Percentiles rank a stretch among this genome's conserved stretches.
Conservation (phyloP, 495 filamentous ascomycete genomes). For the Podospora fimiseda region DNA sequence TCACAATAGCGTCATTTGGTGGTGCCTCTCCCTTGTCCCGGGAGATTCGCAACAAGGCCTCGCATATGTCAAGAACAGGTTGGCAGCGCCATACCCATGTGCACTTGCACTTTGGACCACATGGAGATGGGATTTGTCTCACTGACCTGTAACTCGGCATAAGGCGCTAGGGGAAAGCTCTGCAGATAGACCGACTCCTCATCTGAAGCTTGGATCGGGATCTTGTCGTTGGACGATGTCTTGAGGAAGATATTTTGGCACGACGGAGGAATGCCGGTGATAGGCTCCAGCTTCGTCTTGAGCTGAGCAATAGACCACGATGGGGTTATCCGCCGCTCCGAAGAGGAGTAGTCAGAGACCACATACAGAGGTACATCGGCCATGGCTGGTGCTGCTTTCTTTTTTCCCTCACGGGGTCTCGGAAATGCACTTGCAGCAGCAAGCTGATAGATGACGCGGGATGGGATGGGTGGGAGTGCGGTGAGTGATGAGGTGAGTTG, state of each 20-base stretch:
- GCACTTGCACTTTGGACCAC: not conserved
- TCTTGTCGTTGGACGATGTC: conserved; percentile 46
- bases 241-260: conserved; percentile 68
- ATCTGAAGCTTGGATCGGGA: conserved; percentile 55
- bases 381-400: conserved; percentile 37
- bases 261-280: conserved; percentile 83
- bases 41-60: not conserved
- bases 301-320: conserved; percentile 86
- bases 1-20: not conserved
- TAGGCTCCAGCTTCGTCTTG: conserved; percentile 83
- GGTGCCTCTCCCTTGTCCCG: not conserved
- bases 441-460: too few species aligned
- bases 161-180: conserved; percentile 58
- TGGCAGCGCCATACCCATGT: conserved; percentile 4
- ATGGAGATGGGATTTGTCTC: conserved; percentile 7
- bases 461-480: not conserved
- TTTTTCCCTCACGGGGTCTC: too few species aligned
- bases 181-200: conserved; percentile 59
- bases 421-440: too few species aligned
- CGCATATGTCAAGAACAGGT: not conserved
- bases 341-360: conserved; percentile 64
- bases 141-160: conserved; percentile 74
- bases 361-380: conserved; percentile 81
- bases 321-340: conserved; percentile 84
- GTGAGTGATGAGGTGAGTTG: not conserved